Evolutionary conservation across 2,329 filamentous ascomycete genomes (phyloP), one percentile per base, ranked within the genome.

Genomic region (Rutstroemia sp.): DNA sequence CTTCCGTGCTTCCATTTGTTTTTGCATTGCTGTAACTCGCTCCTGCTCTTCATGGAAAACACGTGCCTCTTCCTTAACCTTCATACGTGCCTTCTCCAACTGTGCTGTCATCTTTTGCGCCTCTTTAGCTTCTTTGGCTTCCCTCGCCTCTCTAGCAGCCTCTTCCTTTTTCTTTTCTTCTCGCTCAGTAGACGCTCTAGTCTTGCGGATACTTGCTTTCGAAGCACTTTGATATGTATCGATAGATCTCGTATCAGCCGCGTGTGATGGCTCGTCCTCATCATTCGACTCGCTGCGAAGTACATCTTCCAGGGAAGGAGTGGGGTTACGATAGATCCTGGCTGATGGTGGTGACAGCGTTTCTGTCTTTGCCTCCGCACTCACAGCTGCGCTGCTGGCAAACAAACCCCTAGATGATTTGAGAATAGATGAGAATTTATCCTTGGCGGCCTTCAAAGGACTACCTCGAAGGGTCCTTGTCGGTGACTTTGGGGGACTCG

Each of bases 361-460:
- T 3, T 77, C 78, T 0, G 77, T 75, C 63, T 84, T 86, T 7
- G 80, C 79, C 62, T 86, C 82, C 0, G 82, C 82, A 63, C 81
- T 85, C 39, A 81, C 73, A 16, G 78, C 81, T 2, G 82, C 82
- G 63, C 82, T 92, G 63, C 88, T 95, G 17, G 87, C 89, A 60
- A 96, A 86, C 49, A 96, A 81, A 14, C 87, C 89, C 70, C 88
- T 92, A 4, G 92, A 94, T 55, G 86, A 88, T 72, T 91, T 92
- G 64, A 96, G 77, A 58, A 96, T 91, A 9, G 92, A 95, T 48
- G 92, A 95, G 48, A 97, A 77, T 69, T 91, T 95, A 67, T 88
- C 89, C 74, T 96, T 97, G 27, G 94, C 92, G 51, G 94, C 90
- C 71, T 92, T 96, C 58, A 96, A 72, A 5, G 90, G 90, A 57